Conservation (phyloP, 495 filamentous ascomycete species). For the Trichoderma orchidacearum region DNA sequence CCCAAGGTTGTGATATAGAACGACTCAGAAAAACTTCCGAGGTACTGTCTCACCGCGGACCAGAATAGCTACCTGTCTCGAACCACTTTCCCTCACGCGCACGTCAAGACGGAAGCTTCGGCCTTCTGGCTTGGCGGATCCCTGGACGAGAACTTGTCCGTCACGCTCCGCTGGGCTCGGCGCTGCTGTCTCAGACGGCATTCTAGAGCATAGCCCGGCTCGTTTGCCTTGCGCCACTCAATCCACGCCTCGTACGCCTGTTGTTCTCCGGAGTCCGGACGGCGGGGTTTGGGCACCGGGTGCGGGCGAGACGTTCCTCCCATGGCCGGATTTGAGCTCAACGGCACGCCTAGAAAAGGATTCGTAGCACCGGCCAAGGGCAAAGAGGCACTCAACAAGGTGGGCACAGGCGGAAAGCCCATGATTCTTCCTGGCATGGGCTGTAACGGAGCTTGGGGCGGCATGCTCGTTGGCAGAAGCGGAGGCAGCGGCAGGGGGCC, state of each 20-base stretch:
- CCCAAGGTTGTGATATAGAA: no score
- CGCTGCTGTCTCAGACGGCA: constrained; percentile 7
- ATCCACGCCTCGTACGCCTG: constrained; percentile 8
- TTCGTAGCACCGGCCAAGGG: not conserved
- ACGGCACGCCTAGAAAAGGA: not conserved
- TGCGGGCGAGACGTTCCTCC: not conserved
- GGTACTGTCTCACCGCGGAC: no score
- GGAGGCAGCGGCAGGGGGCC: not conserved
- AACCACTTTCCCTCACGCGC: not conserved
- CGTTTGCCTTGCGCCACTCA: constrained; percentile 6
- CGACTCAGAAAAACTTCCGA: no score
- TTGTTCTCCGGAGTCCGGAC: constrained; percentile 2
- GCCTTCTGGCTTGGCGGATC: not conserved
- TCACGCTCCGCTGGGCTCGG: not conserved
- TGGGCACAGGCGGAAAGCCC: not conserved
- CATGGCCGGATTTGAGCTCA: not conserved
- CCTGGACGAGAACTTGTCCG: not conserved
- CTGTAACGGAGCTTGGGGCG: not conserved
- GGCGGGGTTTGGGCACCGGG: constrained; percentile 3
- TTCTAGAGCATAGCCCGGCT: constrained; percentile 5
- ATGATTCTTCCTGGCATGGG: not conserved
- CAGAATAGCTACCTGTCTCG: no score
- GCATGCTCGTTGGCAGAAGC: not conserved
- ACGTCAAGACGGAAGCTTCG: not conserved
- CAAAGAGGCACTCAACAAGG: not conserved